Percentiles rank a stretch among this genome's conserved stretches.
These are phyloP conservation scores for Vaccinium vitisidaea DNA, from an alignment of 148 eudicot genomes.

Conservation along the genomic window DNA sequence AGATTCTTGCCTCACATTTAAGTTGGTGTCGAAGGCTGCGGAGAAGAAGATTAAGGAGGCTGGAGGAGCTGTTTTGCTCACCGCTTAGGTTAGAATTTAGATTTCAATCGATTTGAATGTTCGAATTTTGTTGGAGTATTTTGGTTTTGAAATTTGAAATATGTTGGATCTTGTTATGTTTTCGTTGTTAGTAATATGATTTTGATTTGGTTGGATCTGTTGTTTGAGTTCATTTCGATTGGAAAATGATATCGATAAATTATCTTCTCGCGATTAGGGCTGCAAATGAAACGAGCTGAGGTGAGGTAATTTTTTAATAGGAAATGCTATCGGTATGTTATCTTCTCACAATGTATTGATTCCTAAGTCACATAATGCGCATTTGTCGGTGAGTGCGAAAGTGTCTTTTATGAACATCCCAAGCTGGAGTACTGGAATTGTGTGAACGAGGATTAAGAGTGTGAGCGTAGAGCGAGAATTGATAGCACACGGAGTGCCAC, in stretches of 20 bases:
- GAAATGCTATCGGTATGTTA: neutral
- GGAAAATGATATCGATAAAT: neutral
- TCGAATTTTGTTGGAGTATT: neutral
- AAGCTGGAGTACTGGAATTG: too few species aligned
- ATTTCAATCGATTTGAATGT: neutral
- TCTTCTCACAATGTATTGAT: neutral
- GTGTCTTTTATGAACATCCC: too few species aligned
- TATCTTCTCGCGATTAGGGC: too few species aligned
- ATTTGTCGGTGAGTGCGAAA: too few species aligned
- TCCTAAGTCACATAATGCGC: neutral
- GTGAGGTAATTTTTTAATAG: neutral
- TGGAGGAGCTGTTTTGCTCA: slow-evolving; percentile 50
- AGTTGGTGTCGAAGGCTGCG: slow-evolving; percentile 35
- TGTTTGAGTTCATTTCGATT: neutral
- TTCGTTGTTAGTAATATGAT: neutral
- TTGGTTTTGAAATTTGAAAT: neutral
- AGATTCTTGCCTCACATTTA: too few species aligned
- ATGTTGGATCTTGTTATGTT: neutral
- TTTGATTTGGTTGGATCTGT: neutral
- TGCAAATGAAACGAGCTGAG: too few species aligned
- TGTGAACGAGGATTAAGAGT: too few species aligned
- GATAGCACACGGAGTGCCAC: too few species aligned
- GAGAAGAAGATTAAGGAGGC: slow-evolving; percentile 56
- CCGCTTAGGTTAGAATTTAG: slow-evolving; percentile 32
- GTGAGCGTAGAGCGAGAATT: too few species aligned